A percentile compares a stretch with the other conserved stretches of the same genome.
These are phyloP conservation scores for Ceratocystis alfenasii DNA, from an alignment of 2,329 filamentous ascomycete genomes.

Conservation along the genomic window DNA sequence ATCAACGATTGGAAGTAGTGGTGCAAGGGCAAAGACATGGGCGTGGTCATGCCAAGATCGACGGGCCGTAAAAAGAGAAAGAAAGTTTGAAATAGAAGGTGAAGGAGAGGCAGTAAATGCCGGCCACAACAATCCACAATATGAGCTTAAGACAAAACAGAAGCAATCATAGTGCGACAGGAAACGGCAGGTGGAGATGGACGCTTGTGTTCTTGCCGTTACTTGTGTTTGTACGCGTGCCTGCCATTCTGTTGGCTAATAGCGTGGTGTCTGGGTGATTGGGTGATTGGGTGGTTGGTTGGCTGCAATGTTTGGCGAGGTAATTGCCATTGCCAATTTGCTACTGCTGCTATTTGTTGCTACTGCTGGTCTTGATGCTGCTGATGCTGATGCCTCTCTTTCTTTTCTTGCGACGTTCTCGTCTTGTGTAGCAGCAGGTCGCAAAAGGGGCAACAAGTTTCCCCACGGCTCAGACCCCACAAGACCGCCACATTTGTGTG, in stretches of 20 bases:
- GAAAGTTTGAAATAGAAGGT: neutral
- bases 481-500: neutral
- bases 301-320: neutral
- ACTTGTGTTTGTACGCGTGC: neutral
- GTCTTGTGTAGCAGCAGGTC: neutral
- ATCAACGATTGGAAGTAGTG: neutral
- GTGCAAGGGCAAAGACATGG: neutral
- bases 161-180: neutral
- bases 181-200: neutral
- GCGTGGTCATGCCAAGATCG: neutral
- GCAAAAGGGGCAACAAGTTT: neutral
- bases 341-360: neutral
- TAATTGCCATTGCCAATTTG: conserved; percentile 1
- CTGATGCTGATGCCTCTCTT: neutral
- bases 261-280: neutral
- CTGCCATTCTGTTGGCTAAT: neutral
- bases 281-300: neutral
- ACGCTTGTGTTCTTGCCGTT: conserved; percentile 1
- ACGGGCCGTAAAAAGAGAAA: neutral
- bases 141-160: neutral
- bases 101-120: neutral
- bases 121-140: neutral
- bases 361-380: neutral
- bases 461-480: neutral
- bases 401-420: neutral